Evolutionary conservation across 805 yeast genomes (phyloP).

Genomic region (Kluyveromyces wickerhamii): DNA sequence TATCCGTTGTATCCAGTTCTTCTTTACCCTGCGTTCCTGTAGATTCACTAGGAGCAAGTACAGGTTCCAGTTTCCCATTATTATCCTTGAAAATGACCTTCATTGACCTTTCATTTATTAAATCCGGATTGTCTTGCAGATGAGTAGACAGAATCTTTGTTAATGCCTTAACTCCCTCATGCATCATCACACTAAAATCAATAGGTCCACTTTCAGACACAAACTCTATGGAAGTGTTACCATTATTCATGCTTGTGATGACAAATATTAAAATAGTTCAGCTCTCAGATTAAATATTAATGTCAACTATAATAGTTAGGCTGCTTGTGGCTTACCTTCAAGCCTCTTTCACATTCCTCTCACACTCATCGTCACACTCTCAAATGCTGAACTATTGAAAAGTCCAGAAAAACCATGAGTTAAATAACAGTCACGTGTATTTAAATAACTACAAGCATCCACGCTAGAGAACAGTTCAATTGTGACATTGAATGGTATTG

Average conservation of each 20-base stretch:
- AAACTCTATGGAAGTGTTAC: slow-evolving; percentile 17
- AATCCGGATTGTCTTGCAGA: slow-evolving; percentile 19
- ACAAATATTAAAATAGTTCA: too few species aligned
- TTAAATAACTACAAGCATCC: too few species aligned
- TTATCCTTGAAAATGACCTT: slow-evolving; percentile 18
- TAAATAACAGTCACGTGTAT: too few species aligned
- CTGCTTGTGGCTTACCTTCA: too few species aligned
- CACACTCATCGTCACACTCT: too few species aligned
- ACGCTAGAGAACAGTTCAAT: too few species aligned
- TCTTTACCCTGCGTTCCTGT: background rate
- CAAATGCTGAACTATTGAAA: background rate
- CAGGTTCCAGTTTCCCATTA: slow-evolving; percentile 4
- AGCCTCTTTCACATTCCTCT: too few species aligned
- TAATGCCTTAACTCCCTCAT: slow-evolving; percentile 29
- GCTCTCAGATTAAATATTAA: too few species aligned
- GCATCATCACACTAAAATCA: slow-evolving; percentile 28
- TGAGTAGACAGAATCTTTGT: slow-evolving; percentile 25
- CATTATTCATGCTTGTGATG: background rate
- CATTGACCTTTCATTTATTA: slow-evolving; percentile 17
- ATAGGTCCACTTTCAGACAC: slow-evolving; percentile 24
- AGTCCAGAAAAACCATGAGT: too few species aligned
- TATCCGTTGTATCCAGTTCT: background rate
- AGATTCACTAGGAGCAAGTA: background rate
- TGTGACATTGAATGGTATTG: too few species aligned
- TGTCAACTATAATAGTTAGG: too few species aligned